Evolutionary conservation across 2,329 filamentous ascomycete species (phyloP).

Genomic region (Aureobasidium sp.): DNA sequence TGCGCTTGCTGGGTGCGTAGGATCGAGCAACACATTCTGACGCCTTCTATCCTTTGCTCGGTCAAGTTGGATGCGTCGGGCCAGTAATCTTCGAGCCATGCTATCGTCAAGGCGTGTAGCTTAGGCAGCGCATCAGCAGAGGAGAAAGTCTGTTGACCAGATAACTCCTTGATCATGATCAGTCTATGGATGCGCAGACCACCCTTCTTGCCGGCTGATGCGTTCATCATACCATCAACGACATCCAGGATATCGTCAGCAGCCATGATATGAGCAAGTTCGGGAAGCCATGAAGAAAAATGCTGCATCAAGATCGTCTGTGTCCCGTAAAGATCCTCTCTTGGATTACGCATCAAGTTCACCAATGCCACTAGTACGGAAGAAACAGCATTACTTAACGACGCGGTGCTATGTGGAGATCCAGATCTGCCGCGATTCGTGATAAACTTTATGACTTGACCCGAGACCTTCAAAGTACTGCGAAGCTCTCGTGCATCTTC

Average conservation of each 20-base stretch:
- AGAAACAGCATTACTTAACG: not conserved
- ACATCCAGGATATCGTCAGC: conserved; percentile 84
- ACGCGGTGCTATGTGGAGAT: not conserved
- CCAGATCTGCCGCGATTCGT: not conserved
- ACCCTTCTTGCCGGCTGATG: conserved; percentile 7
- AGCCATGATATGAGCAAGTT: conserved; percentile 68
- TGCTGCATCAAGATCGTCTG: conserved; percentile 94
- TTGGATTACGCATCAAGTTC: conserved; percentile 14
- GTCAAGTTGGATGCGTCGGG: conserved; percentile 65
- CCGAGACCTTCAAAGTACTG: conserved; percentile 18
- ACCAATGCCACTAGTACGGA: conserved; percentile 8
- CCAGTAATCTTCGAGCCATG: conserved; percentile 91
- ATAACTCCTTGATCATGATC: conserved; percentile 86
- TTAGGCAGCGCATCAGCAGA: conserved; percentile 67
- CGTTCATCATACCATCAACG: conserved; percentile 42
- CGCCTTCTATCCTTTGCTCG: conserved; percentile 86
- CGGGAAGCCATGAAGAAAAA: conserved; percentile 95
- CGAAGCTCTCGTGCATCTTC: conserved; percentile 19
- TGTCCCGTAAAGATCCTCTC: conserved; percentile 12
- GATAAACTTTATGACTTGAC: conserved; percentile 15
- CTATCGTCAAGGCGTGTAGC: conserved; percentile 38
- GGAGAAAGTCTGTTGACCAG: conserved; percentile 72
- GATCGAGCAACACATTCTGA: conserved; percentile 87
- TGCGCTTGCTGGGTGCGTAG: conserved; percentile 63
- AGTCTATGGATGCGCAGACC: conserved; percentile 44